Evolutionary conservation across 2,329 filamentous ascomycete species (phyloP), one percentile per base, ranked within the genome.

Genomic region (Colletotrichum falcatum): DNA sequence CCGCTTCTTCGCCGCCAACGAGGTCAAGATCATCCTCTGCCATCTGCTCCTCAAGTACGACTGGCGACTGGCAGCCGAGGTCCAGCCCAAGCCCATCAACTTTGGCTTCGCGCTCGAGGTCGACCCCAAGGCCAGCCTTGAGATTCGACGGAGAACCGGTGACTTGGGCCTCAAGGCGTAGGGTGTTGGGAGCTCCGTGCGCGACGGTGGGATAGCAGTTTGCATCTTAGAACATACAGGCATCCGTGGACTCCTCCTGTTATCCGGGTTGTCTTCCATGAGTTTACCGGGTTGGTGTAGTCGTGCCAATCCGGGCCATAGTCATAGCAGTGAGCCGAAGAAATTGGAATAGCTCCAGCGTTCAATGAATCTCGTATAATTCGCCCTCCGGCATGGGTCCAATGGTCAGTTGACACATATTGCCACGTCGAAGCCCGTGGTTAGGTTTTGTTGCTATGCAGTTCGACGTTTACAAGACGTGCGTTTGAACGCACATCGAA

Each of bases 1-100:
- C 0, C 73, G 81, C 6, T 82, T 81, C 72, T 82, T 81, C 74
- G 80, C 80, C 1, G 75, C 74, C 20, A 78, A 79, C 65, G 77
- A 81, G 73, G 76, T 82, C 28, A 82, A 83, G 75, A 73, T 81
- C 26, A 46, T 77, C n/a, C 62, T 81, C 28, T 74, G 75, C 65
- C 75, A 78, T 56, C 35, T 81, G 2, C 53, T 81, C 44, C 69
- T 76, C 65, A 77, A 77, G 66, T 81, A 79, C 72, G 79, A 81
- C 58, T 74, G 72, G 68, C 46, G 68, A 18, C 33, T 71, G 53
- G 65, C 64, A 1, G 51, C 44, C 1, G 53, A 68, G n/a, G 72
- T 42, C 33, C 59, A 58, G 56, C 63, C 68, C 3, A 56, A n/a
- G 14, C 33, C 61, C 1, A 26, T 64, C 2, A 62, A 54, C 20